These are phyloP conservation scores for Pseudogymnoascus sp. DNA, from an alignment of 2,329 filamentous ascomycete genomes.

Conservation along the genomic window DNA sequence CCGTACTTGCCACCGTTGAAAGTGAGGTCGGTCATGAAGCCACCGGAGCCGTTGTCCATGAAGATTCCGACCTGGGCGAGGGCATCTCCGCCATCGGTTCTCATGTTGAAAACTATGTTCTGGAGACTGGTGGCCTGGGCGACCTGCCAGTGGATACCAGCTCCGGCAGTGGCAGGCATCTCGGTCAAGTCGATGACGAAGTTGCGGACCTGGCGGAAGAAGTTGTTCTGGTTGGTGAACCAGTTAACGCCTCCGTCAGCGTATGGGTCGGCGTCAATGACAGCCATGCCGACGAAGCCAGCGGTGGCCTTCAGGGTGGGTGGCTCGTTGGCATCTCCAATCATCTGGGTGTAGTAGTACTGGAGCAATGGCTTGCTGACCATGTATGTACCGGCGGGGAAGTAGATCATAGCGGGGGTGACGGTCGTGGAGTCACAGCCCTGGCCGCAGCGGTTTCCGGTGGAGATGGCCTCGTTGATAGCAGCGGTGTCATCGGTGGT, in stretches of 20 bases:
- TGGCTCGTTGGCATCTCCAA: constrained; percentile 67
- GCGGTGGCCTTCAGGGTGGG: constrained; percentile 70
- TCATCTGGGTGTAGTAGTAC: constrained; percentile 88
- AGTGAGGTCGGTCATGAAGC: constrained; percentile 73
- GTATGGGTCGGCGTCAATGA: constrained; percentile 87
- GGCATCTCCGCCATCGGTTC: constrained; percentile 51
- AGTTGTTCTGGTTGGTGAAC: constrained; percentile 76
- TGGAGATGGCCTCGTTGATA: constrained; percentile 75
- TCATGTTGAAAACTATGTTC: constrained; percentile 77
- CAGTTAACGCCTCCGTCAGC: constrained; percentile 59
- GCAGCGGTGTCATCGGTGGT: constrained; percentile 71
- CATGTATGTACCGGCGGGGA: constrained; percentile 79
- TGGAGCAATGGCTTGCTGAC: constrained; percentile 74
- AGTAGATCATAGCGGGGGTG: constrained; percentile 84
- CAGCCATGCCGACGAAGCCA: constrained; percentile 73
- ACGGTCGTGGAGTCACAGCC: constrained; percentile 78
- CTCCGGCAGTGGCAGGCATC: constrained; percentile 52
- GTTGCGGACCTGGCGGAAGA: constrained; percentile 77
- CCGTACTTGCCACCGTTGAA: constrained; percentile 79
- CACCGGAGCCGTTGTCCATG: constrained; percentile 79
- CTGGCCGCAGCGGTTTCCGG: constrained; percentile 71
- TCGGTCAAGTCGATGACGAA: constrained; percentile 69
- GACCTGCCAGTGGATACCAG: constrained; percentile 79
- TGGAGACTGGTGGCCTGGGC: constrained; percentile 75
- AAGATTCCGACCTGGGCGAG: constrained; percentile 71